A percentile compares a stretch with the other conserved stretches of the same genome.
These are phyloP conservation scores for Goffeauzyma gilvescens DNA, from an alignment of 768 basidiomycete species.

Conservation along the genomic window DNA sequence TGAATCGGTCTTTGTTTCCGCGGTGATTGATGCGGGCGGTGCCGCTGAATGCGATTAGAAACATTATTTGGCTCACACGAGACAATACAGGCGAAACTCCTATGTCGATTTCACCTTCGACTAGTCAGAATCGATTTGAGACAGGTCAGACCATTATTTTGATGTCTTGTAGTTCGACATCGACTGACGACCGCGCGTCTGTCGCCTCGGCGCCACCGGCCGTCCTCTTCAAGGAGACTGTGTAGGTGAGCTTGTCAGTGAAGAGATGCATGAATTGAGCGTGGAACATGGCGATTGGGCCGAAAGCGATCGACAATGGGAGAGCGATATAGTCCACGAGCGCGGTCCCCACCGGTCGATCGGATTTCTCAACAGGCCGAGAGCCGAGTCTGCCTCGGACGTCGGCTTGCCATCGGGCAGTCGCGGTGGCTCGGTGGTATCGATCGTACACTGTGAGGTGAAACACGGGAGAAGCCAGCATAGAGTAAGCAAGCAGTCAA, in stretches of 20 bases:
- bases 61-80: no score
- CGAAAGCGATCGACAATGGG: slow-evolving; percentile 20
- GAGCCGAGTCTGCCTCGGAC: slow-evolving; percentile 11
- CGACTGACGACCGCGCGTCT: no score
- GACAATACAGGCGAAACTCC: no score
- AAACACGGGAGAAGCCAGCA: slow-evolving; percentile 10
- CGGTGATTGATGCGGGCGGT: no score
- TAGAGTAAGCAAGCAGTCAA: slow-evolving; percentile 10
- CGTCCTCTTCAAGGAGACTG: no score
- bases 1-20: no score
- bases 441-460: slow-evolving; percentile 14
- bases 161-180: no score
- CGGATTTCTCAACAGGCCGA: slow-evolving; percentile 8
- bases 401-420: slow-evolving; percentile 11
- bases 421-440: slow-evolving; percentile 18
- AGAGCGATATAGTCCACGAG: slow-evolving; percentile 17
- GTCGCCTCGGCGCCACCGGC: no score
- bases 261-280: slow-evolving; percentile 25
- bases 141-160: no score
- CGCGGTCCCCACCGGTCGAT: slow-evolving; percentile 8
- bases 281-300: slow-evolving; percentile 21
- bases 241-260: slow-evolving; percentile 16
- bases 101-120: no score
- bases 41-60: no score
- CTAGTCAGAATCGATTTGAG: no score